Percentiles rank a stretch among this genome's conserved stretches.
These are phyloP conservation scores for Ganoderma sp. DNA, from an alignment of 1,284 basidiomycete genomes.

Conservation along the genomic window DNA sequence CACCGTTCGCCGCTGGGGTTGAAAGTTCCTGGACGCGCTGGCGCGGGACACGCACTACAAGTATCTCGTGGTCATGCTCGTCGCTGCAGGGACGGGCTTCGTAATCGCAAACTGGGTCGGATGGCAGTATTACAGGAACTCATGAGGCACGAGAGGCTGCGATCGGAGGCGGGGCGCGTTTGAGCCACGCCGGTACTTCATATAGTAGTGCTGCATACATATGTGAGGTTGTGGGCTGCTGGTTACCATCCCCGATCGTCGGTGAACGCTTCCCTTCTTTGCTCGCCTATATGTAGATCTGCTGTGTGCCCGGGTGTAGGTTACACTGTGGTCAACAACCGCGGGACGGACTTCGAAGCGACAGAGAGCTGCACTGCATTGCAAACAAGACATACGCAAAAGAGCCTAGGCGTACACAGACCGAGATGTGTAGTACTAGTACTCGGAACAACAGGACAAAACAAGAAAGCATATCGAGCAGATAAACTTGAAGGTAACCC, in stretches of 20 bases:
- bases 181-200: not conserved
- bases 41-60: slow-evolving; percentile 86
- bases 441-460: slow-evolving; percentile 18
- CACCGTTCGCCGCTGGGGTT: not conserved
- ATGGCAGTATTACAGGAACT: slow-evolving; percentile 93
- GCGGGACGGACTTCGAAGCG: not conserved
- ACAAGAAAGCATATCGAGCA: slow-evolving; percentile 26
- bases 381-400: slow-evolving; percentile 7
- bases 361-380: not conserved
- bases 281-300: not conserved
- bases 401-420: not conserved
- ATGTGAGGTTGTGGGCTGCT: not conserved
- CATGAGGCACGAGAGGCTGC: slow-evolving; percentile 46
- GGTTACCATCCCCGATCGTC: not conserved
- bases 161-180: not conserved
- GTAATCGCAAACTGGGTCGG: slow-evolving; percentile 97
- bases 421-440: not conserved
- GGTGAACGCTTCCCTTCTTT: slow-evolving; percentile 4
- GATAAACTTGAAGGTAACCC: slow-evolving; percentile 1
- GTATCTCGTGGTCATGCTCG: slow-evolving; percentile 79
- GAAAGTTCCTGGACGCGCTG: slow-evolving; percentile 65
- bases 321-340: not conserved
- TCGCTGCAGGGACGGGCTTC: slow-evolving; percentile 85
- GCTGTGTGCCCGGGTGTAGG: not conserved
- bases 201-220: not conserved